Conservation (phyloP, 352 stramenopile genomes). For the Phytopythium helicoides region DNA sequence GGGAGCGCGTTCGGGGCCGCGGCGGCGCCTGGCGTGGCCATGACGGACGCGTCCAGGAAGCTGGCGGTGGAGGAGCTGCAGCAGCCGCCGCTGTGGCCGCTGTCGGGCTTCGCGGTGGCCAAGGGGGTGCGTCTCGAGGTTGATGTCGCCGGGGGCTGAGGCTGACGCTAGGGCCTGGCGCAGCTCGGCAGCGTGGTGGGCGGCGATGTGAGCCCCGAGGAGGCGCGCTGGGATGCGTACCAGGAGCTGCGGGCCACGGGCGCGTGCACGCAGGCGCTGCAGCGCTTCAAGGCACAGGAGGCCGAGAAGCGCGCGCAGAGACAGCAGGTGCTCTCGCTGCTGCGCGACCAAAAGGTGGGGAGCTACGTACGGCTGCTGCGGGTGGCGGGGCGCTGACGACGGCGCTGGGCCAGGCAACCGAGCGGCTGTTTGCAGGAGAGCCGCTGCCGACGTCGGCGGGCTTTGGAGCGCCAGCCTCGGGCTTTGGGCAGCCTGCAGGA, state of each 20-base stretch:
- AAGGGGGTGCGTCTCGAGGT: conserved; percentile 44
- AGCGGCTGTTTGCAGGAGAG: conserved; percentile 58
- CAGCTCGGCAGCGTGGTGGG: conserved; percentile 55
- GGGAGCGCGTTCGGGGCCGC: conserved; percentile 9
- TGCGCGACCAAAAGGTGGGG: conserved; percentile 38
- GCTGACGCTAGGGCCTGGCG: conserved; percentile 2
- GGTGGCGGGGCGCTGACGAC: no score
- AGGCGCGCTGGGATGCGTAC: conserved; percentile 61
- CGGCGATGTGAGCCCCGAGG: conserved; percentile 61
- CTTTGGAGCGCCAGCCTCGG: conserved; percentile 10
- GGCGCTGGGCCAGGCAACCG: conserved; percentile 18
- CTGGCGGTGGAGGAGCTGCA: conserved; percentile 61
- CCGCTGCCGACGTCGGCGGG: conserved; percentile 16
- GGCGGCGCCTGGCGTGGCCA: conserved; percentile 9
- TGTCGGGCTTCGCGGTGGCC: conserved; percentile 61
- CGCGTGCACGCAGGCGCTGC: conserved; percentile 32
- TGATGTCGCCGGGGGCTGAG: neutral
- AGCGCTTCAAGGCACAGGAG: conserved; percentile 36
- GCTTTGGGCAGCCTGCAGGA: conserved; percentile 5
- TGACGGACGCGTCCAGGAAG: conserved; percentile 47
- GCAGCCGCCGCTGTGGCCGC: conserved; percentile 45
- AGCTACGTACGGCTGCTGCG: neutral
- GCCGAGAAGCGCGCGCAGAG: conserved; percentile 50
- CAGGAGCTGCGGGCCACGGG: conserved; percentile 51
- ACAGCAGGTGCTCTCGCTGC: conserved; percentile 39